phyloP scores from a whole-genome alignment of 2,329 filamentous ascomycete species.

The Biscogniauxia marginata region DNA sequence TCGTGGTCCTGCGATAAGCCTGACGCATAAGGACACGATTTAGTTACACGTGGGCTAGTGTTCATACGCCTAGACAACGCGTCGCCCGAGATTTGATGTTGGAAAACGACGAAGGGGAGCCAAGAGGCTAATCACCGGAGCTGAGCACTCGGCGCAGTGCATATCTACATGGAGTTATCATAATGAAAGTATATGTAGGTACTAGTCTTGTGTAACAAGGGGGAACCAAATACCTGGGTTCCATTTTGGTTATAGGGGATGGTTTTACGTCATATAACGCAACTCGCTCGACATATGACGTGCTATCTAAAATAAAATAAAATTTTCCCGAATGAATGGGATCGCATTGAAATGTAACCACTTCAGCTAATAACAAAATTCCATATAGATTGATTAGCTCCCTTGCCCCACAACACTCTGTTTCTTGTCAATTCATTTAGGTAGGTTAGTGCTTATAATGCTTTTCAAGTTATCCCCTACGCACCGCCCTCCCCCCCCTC shows the following conservation, averaged over 20 bases:
- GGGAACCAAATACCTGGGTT: background rate
- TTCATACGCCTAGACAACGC: background rate
- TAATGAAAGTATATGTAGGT: background rate
- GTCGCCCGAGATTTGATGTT: background rate
- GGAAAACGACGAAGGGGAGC: background rate
- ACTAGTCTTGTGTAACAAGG: background rate
- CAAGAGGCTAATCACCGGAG: background rate
- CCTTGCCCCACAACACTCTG: background rate
- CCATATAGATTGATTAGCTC: background rate
- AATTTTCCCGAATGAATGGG: too few relatives aligned
- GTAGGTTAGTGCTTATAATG: background rate
- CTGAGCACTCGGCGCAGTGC: background rate
- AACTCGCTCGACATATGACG: conserved; percentile 7
- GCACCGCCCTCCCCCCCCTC: too few relatives aligned
- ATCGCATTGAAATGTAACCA: too few relatives aligned
- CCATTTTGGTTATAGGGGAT: background rate
- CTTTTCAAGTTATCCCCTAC: background rate
- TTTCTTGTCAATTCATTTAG: background rate
- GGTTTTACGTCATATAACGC: background rate
- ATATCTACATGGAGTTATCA: background rate
- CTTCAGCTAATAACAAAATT: too few relatives aligned
- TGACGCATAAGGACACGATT: background rate
- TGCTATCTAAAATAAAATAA: background rate
- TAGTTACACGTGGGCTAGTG: background rate
- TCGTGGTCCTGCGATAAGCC: too few relatives aligned